Percentiles rank a stretch among this genome's conserved stretches.
Evolutionary conservation across 192 early-diverging fungal species (phyloP).

Genomic region (Coemansia sp.): DNA sequence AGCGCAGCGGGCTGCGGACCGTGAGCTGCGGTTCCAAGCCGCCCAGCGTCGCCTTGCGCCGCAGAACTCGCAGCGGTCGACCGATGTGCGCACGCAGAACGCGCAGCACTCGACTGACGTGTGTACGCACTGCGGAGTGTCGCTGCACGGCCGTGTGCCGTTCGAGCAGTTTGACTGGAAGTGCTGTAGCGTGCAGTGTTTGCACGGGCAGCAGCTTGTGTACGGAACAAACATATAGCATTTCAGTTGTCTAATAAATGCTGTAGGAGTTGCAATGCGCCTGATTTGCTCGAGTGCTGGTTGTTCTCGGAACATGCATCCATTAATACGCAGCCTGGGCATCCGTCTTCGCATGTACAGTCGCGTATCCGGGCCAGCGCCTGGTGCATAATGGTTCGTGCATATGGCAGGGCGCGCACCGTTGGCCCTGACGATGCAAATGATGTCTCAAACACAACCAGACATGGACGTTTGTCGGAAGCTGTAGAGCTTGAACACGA

Average conservation of each 20-base stretch:
- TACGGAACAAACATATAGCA: constrained; percentile 9
- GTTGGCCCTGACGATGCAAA: constrained; percentile 2
- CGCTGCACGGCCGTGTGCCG: constrained; percentile 57
- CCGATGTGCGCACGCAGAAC: constrained; percentile 19
- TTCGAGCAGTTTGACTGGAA: constrained; percentile 77
- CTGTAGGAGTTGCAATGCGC: not conserved
- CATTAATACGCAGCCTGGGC: not conserved
- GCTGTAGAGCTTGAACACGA: not conserved
- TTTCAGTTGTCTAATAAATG: not conserved
- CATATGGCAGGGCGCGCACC: not conserved
- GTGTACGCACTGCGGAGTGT: constrained; percentile 60
- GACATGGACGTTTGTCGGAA: not conserved
- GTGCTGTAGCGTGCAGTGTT: constrained; percentile 59
- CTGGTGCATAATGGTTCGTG: not conserved
- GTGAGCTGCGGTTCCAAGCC: constrained; percentile 42
- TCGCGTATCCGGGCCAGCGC: not conserved
- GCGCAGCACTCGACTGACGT: constrained; percentile 6
- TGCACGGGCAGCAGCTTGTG: constrained; percentile 26
- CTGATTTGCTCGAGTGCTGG: not conserved
- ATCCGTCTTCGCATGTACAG: not conserved
- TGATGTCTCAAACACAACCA: not conserved
- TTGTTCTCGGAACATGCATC: not conserved
- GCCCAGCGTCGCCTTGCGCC: constrained; percentile 17
- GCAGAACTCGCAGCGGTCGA: constrained; percentile 4
- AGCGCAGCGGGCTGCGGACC: constrained; percentile 24